Conservation (phyloP, 2,329 filamentous ascomycete species). For the Colletotrichum eleusines region DNA sequence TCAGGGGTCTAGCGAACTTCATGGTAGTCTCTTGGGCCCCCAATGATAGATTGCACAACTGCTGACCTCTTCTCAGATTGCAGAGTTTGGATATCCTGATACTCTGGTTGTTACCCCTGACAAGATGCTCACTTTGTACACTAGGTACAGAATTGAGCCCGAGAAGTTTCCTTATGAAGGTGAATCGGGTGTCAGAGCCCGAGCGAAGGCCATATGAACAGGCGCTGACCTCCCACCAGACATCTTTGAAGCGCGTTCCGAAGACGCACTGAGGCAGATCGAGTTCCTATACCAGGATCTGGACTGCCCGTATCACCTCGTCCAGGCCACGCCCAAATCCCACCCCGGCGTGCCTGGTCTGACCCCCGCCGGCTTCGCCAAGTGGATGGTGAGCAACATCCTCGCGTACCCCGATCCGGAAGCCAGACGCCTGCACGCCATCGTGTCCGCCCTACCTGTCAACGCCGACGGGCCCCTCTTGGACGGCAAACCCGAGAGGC, state of each 20-base stretch:
- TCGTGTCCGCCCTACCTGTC: constrained; percentile 79
- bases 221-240: constrained; percentile 50
- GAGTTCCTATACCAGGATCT: constrained; percentile 68
- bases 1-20: constrained; percentile 79
- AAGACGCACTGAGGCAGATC: constrained; percentile 62
- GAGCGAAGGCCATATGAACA: background rate
- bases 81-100: constrained; percentile 44
- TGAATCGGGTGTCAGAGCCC: constrained; percentile 51
- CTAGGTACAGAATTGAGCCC: constrained; percentile 70
- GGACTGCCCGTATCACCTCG: constrained; percentile 73
- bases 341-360: constrained; percentile 72
- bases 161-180: constrained; percentile 79
- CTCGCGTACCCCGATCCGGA: constrained; percentile 83
- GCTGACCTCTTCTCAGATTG: constrained; percentile 45
- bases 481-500: constrained; percentile 75
- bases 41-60: too few relatives aligned
- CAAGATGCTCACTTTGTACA: constrained; percentile 82
- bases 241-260: constrained; percentile 62
- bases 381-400: constrained; percentile 80
- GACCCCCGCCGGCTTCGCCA: constrained; percentile 75
- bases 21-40: constrained; percentile 65
- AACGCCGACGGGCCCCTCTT: constrained; percentile 61
- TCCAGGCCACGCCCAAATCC: constrained; percentile 65
- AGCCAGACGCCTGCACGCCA: constrained; percentile 74
- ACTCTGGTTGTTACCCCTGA: constrained; percentile 77